Evolutionary conservation across 2,329 filamentous ascomycete genomes (phyloP), one percentile per base, ranked within the genome.

Genomic region (Ascomycota sp.): DNA sequence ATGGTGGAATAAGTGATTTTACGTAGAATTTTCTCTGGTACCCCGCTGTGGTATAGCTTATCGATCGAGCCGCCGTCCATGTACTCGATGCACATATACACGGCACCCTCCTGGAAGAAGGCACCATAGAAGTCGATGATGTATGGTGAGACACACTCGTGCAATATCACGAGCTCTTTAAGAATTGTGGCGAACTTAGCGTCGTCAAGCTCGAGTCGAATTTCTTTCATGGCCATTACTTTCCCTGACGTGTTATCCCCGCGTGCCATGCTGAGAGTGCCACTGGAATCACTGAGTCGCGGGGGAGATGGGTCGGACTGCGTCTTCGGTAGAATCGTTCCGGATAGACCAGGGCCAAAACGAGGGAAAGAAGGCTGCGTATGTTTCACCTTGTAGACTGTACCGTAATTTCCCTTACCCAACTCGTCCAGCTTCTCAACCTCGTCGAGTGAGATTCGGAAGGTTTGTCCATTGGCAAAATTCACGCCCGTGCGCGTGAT

Each of bases 171-270:
- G 32, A 98, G 64, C 55, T 98, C 89, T 69, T 95, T 98, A 45
- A 95, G 77, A 48, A 98, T 98, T 28, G 86, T 84, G 6, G 81
- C 76, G 50, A 98, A 92, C 54, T 98, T 98, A 40, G 82, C 77
- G 52, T 98, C 89, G 47, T 98, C 89, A 35, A 98, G 64, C 53
- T 98, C 89, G 8, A 98, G 62, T 13, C 89, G 72, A 45, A 98
- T 91, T 55, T 98, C 89, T 53, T 98, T 98, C 89, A 98, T 98
- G 10, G 89, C 89, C 89, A 98, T 95, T 38, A 92, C 64, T 33
- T 79, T 69, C 12, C 86, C 83, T 1, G 73, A 74, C 1, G 68
- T 70, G 5, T 57, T 58, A 32, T 55, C 43, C 32, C 42, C 47
- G n/a, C 39, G n/a, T 49, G 47, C 32, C 43, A 52, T 50, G 9